A percentile compares a stretch with the other conserved stretches of the same genome.
Evolutionary conservation across 768 basidiomycete species (phyloP).

Genomic region (Amanita thiersii): DNA sequence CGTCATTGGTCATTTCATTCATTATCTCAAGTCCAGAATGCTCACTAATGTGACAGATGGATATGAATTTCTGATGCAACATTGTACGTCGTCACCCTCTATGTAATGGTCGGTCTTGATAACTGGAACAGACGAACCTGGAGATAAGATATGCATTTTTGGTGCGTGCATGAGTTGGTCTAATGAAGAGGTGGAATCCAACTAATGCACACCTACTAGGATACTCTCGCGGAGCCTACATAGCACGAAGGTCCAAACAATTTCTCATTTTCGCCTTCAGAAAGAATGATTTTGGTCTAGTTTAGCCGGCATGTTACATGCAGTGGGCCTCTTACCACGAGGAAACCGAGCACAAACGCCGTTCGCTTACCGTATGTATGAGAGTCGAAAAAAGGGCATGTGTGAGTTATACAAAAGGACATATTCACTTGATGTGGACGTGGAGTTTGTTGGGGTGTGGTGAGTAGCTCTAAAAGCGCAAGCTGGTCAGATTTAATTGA

Average conservation of each 20-base stretch:
- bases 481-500: not conserved
- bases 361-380: not conserved
- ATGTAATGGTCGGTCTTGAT: not conserved
- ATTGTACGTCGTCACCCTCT: not conserved
- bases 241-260: not conserved
- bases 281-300: not conserved
- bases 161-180: not conserved
- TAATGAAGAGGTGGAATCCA: not conserved
- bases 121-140: not conserved
- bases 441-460: not conserved
- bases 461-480: not conserved
- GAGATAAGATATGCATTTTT: constrained; percentile 6
- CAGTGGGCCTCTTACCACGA: not conserved
- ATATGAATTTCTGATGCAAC: not conserved
- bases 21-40: no score
- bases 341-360: not conserved
- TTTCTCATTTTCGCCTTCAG: not conserved
- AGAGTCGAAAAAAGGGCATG: not conserved
- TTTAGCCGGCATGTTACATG: not conserved
- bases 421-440: not conserved
- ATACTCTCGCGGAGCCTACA: not conserved
- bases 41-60: no score
- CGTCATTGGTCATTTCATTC: no score
- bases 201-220: not conserved
- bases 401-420: not conserved